Evolutionary conservation across 2,329 filamentous ascomycete genomes (phyloP), one percentile per base, ranked within the genome.

Genomic region (Diaporthe nobilis): DNA sequence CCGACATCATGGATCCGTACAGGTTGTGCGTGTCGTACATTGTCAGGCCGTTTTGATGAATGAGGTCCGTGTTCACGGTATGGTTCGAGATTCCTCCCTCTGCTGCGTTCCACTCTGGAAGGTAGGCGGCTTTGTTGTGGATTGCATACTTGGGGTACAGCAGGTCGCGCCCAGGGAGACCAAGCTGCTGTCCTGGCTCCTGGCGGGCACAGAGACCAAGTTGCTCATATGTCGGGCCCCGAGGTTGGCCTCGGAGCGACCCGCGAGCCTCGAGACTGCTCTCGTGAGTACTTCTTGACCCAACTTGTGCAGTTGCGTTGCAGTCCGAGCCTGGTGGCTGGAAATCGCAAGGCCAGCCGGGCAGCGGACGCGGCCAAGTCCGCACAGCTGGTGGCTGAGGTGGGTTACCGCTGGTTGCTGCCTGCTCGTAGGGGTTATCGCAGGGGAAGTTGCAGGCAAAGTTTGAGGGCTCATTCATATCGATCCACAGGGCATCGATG

Each of bases 401-500:
- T 28, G 94, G 92, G 75, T 86, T 89, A 2, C 85, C 86, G 15
- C 80, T 78, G 4, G 83, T 83, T 1, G 81, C 79, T 22, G 75
- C 75, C 25, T 77, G 75, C 0, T 78, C 80, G 3, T 83, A 84
- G 0, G 89, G 87, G 78, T 91, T 81, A 31, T 85, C 82, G 80
- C 90, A 92, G n/a, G 90, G 89, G 77, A 88, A 91, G 58, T 85
- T 83, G 80, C 90, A 91, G 55, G 83, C 84, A 77, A 87, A 87
- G 73, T 84, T 84, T 28, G 83, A 84, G 2, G 85, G 85, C 80
- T 92, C 90, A 76, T 91, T 92, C 89, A 93, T 91, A 79, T 95
- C 93, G 78, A 94, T 94, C 92, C 94, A 96, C 1, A 96, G 86
- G 1, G 90, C 94, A 77, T 96, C 94, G 67, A 96, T 93, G 78